phyloP scores from a whole-genome alignment of 768 basidiomycete species.

The Hericium rajendrae region DNA sequence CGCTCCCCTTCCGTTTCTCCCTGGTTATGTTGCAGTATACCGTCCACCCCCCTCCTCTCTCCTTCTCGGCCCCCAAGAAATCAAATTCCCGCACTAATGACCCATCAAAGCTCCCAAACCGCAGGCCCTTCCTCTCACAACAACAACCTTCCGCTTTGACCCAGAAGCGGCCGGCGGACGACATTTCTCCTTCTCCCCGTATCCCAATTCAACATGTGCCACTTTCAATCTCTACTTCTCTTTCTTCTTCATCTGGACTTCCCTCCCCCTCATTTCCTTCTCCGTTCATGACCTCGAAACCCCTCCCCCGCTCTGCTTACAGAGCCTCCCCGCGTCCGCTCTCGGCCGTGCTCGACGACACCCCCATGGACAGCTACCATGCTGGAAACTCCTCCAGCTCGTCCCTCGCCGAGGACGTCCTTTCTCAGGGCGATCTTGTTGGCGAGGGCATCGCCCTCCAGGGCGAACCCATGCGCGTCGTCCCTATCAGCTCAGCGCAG shows the following conservation, averaged over 20 bases:
- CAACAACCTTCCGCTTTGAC: slow-evolving; percentile 13
- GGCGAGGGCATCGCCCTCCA: slow-evolving; percentile 20
- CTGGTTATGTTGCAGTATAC: slow-evolving; percentile 28
- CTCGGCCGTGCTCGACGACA: slow-evolving; percentile 5
- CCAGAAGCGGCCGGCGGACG: slow-evolving; percentile 15
- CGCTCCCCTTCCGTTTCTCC: slow-evolving; percentile 8
- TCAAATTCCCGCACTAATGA: slow-evolving; percentile 11
- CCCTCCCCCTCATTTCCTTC: slow-evolving; percentile 23
- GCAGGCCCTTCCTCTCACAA: slow-evolving; percentile 4
- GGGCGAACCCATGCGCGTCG: slow-evolving; percentile 54
- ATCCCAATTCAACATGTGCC: slow-evolving; percentile 25
- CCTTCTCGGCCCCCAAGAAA: slow-evolving; percentile 23
- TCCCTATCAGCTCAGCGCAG: slow-evolving; percentile 34
- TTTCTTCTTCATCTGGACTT: slow-evolving; percentile 25
- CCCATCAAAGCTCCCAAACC: slow-evolving; percentile 2
- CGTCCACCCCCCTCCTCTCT: slow-evolving; percentile 25
- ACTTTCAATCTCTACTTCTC: slow-evolving; percentile 21
- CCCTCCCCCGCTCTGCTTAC: slow-evolving; percentile 15
- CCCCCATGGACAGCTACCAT: not conserved
- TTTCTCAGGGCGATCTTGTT: slow-evolving; percentile 13
- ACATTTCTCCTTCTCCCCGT: slow-evolving; percentile 15
- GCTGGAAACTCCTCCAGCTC: slow-evolving; percentile 3
- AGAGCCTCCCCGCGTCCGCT: slow-evolving; percentile 15
- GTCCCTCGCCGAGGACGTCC: slow-evolving; percentile 10
- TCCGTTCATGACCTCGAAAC: slow-evolving; percentile 14